A percentile compares a stretch with the other conserved stretches of the same genome.
These are phyloP conservation scores for Myochromella boudieri DNA, from an alignment of 768 basidiomycete species.

Conservation along the genomic window DNA sequence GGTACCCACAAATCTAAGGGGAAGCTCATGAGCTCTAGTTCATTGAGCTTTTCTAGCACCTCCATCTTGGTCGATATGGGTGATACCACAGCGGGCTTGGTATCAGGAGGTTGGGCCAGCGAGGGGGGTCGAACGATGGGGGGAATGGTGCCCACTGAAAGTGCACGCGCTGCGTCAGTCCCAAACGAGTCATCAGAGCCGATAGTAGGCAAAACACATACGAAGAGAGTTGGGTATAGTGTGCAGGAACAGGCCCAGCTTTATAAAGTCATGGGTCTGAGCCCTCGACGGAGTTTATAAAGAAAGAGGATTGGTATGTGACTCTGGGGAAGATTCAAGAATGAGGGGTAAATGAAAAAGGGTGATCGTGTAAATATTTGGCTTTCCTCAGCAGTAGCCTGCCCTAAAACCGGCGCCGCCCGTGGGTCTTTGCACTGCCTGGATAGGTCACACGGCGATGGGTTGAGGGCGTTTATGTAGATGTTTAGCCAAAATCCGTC, in stretches of 20 bases:
- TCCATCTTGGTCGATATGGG: neutral
- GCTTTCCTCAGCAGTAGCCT: conserved; percentile 7
- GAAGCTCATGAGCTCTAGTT: conserved; percentile 6
- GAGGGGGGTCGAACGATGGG: neutral
- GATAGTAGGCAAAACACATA: conserved; percentile 5
- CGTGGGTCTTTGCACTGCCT: conserved; percentile 10
- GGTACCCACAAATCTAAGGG: conserved; percentile 1
- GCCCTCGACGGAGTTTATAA: conserved; percentile 7
- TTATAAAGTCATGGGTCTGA: conserved; percentile 19
- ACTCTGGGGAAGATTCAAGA: conserved; percentile 11
- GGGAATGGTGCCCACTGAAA: conserved; percentile 1
- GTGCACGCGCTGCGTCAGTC: conserved; percentile 6
- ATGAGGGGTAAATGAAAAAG: conserved; percentile 5
- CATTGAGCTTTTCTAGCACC: conserved; percentile 1
- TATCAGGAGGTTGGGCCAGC: neutral
- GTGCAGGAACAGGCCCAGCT: conserved; percentile 6
- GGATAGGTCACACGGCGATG: conserved; percentile 10
- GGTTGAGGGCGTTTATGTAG: neutral
- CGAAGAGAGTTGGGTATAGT: conserved; percentile 1
- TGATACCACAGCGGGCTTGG: neutral
- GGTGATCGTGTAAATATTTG: conserved; percentile 13
- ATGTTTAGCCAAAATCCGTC: neutral
- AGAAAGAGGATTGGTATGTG: conserved; percentile 2
- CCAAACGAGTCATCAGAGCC: conserved; percentile 9
- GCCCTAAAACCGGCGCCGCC: conserved; percentile 9